phyloP scores from a whole-genome alignment of 176 grass and related monocot genomes.

The Eragrostis nindensis region DNA sequence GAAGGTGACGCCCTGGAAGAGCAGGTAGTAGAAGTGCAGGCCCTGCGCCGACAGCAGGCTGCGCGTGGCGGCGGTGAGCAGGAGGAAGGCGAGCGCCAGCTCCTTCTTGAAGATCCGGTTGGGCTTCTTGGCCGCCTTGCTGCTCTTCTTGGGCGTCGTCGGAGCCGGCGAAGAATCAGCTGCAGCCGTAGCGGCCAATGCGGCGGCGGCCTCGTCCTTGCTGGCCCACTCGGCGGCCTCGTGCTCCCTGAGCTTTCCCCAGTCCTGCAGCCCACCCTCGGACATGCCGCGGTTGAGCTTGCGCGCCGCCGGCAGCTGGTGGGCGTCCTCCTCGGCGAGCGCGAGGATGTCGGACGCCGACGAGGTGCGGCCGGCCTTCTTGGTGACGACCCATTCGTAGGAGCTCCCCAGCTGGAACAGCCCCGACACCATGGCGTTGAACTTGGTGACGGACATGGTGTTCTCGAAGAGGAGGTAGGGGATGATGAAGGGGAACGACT shows the following conservation, averaged over 20 bases:
- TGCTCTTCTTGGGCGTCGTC: constrained; percentile 36
- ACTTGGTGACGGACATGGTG: constrained; percentile 98
- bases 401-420: constrained; percentile 92
- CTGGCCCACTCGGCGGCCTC: constrained; percentile 36
- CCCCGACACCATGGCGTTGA: constrained; percentile 95
- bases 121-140: constrained; percentile 52
- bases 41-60: constrained; percentile 93
- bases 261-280: constrained; percentile 69
- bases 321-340: constrained; percentile 48
- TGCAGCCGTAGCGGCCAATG: not conserved
- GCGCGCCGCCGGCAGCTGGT: not conserved
- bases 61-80: constrained; percentile 77
- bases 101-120: constrained; percentile 99
- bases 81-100: constrained; percentile 81
- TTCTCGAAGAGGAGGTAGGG: constrained; percentile 98
- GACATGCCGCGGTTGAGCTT: constrained; percentile 70
- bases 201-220: constrained; percentile 7
- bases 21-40: constrained; percentile 96
- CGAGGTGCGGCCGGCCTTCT: constrained; percentile 88
- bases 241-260: constrained; percentile 66
- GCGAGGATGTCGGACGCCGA: constrained; percentile 73
- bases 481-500: constrained; percentile 89
- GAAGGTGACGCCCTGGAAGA: constrained; percentile 95
- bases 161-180: too few relatives aligned
- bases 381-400: constrained; percentile 98